Percentiles rank a stretch among this genome's conserved stretches.
phyloP scores from a whole-genome alignment of 2,329 filamentous ascomycete species.

The Trichoderma sp. region DNA sequence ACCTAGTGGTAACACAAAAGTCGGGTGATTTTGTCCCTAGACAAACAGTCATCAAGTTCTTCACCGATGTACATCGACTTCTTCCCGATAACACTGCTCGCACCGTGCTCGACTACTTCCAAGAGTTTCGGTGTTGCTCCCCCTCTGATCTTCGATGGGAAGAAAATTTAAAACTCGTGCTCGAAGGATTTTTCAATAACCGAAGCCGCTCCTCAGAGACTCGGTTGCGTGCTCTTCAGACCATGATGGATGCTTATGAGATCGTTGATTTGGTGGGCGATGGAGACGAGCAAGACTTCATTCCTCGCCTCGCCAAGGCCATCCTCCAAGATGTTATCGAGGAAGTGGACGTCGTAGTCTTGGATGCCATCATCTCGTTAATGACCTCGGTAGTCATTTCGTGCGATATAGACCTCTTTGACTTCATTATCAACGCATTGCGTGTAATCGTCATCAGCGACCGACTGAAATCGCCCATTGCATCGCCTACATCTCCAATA shows the following conservation, averaged over 20 bases:
- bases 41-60: slow-evolving; percentile 67
- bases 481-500: slow-evolving; percentile 33
- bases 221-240: slow-evolving; percentile 62
- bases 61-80: slow-evolving; percentile 60
- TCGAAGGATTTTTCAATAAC: slow-evolving; percentile 66
- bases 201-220: slow-evolving; percentile 60
- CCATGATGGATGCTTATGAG: slow-evolving; percentile 60
- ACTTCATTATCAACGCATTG: slow-evolving; percentile 56
- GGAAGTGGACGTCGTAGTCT: slow-evolving; percentile 65
- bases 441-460: slow-evolving; percentile 53
- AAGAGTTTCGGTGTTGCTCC: slow-evolving; percentile 69
- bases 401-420: slow-evolving; percentile 60
- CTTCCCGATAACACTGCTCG: slow-evolving; percentile 66
- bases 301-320: slow-evolving; percentile 60
- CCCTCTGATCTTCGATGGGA: slow-evolving; percentile 72
- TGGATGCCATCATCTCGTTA: slow-evolving; percentile 66
- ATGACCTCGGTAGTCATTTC: slow-evolving; percentile 64
- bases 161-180: slow-evolving; percentile 59
- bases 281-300: slow-evolving; percentile 57
- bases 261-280: slow-evolving; percentile 60
- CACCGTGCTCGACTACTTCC: slow-evolving; percentile 67
- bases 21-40: slow-evolving; percentile 61
- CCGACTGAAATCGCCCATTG: slow-evolving; percentile 45
- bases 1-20: slow-evolving; percentile 47
- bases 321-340: slow-evolving; percentile 62